Evolutionary conservation across 148 eudicot genomes (phyloP).

Genomic region (Talinum fruticosum): DNA sequence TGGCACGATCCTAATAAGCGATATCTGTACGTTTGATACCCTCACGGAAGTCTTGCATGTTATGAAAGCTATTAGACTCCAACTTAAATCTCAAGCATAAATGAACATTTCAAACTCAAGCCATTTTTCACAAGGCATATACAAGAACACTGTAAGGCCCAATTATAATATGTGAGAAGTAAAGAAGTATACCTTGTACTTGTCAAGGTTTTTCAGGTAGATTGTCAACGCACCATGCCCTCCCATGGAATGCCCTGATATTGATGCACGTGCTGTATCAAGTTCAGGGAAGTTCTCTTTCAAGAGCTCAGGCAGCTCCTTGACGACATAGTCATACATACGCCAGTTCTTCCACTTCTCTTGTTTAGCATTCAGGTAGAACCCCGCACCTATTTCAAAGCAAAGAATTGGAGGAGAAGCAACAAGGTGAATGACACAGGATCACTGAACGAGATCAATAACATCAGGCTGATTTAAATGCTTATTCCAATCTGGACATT

Average conservation of each 20-base stretch:
- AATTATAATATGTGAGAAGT: not conserved
- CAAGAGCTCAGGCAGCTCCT: constrained; percentile 82
- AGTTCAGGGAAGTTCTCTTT: constrained; percentile 77
- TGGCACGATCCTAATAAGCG: too few relatives aligned
- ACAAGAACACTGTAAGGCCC: not conserved
- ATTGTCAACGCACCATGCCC: constrained; percentile 96
- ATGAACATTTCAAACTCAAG: not conserved
- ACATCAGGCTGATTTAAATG: not conserved
- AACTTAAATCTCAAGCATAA: not conserved
- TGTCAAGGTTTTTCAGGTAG: constrained; percentile 93
- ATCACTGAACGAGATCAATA: not conserved
- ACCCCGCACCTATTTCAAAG: constrained; percentile 76
- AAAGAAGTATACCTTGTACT: constrained; percentile 66
- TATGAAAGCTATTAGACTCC: not conserved
- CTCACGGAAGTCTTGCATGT: not conserved
- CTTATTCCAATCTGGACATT: not conserved
- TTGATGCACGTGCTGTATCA: constrained; percentile 82
- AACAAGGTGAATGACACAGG: not conserved
- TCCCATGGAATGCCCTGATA: constrained; percentile 98
- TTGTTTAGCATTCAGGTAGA: constrained; percentile 91
- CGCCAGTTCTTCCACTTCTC: constrained; percentile 99
- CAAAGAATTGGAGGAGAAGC: not conserved
- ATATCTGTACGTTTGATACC: too few relatives aligned
- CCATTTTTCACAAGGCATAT: not conserved
- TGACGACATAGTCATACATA: constrained; percentile 93